Evolutionary conservation across 129 eudicot genomes (phyloP), one percentile per base, ranked within the genome.

Genomic region (Helianthus annuus): DNA sequence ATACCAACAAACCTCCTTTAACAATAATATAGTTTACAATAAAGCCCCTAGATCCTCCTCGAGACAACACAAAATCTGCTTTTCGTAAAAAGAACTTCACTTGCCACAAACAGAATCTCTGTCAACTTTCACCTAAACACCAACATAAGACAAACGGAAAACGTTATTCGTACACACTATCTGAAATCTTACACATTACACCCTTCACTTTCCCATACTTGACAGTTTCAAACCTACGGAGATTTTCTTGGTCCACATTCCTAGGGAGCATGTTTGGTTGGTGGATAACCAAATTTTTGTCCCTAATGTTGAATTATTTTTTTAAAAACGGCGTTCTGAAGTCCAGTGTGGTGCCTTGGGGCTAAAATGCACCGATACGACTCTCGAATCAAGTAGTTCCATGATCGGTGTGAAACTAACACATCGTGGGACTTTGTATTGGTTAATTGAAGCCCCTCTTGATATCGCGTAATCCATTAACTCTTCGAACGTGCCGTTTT

Each of bases 381-480:
- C 89, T n/a, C 92, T 84, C 0, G 96, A 81, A 44, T 91, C 85
- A 0, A 91, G 90, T 3, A 91, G 83, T 44, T 91, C 96, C 84
- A 84, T 74, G 3, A 91, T 86, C 40, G 96, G 96, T 0, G 85
- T 58, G 69, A 80, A 88, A 48, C 79, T 83, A 5, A 91, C 90
- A 16, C 97, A 91, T 36, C 97, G 83, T 10, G 97, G 95, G 48
- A 84, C 97, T 78, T 91, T 91, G 72, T 87, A 91, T 44, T 91
- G 97, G 61, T 87, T 91, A 0, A 91, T 91, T 2, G 97, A 91
- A 4, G 95, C 97, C 4, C 97, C 97, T 69, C 92, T 70, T 2
- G 97, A 88, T 12, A 91, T 86, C 3, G 97, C 97, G 59, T 88
- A 91, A n/a, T 91, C 97, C 97, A 91, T 91, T 0, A 91, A 65